A percentile compares a stretch with the other conserved stretches of the same genome.
These are phyloP conservation scores for Groenewaldozyma auringiensis DNA, from an alignment of 1,139 yeast genomes.

Conservation along the genomic window DNA sequence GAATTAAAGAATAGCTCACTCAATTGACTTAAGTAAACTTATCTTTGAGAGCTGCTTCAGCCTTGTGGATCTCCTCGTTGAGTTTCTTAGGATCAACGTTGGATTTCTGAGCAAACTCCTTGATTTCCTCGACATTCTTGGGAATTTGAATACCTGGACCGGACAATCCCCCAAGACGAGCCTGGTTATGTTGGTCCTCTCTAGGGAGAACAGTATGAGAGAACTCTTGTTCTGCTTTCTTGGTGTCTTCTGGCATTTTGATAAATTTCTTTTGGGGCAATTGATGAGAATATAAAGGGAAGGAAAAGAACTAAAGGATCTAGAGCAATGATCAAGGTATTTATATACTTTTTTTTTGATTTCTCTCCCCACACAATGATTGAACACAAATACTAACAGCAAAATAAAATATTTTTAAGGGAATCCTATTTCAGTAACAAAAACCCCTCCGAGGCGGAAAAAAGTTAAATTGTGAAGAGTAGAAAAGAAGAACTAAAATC, in stretches of 20 bases:
- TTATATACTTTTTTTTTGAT: too few relatives aligned
- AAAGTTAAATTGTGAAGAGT: too few relatives aligned
- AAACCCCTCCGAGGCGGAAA: too few relatives aligned
- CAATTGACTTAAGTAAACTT: slow-evolving; percentile 3
- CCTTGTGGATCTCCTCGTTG: slow-evolving; percentile 21
- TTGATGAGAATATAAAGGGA: not conserved
- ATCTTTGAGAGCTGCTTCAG: slow-evolving; percentile 12
- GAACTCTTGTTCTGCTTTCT: slow-evolving; percentile 17
- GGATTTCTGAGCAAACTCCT: slow-evolving; percentile 25
- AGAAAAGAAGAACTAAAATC: too few relatives aligned
- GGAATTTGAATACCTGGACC: slow-evolving; percentile 27
- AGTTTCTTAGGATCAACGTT: slow-evolving; percentile 28
- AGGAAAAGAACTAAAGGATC: slow-evolving; percentile 1
- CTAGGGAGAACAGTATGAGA: slow-evolving; percentile 28
- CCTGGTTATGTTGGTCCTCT: slow-evolving; percentile 19
- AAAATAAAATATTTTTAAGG: too few relatives aligned
- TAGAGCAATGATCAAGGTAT: not conserved
- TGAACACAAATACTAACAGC: too few relatives aligned
- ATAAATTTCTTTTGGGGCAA: not conserved
- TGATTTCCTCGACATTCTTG: slow-evolving; percentile 21
- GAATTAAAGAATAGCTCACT: not conserved
- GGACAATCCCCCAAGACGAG: slow-evolving; percentile 11
- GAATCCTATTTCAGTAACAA: too few relatives aligned
- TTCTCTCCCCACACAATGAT: too few relatives aligned
- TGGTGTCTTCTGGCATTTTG: slow-evolving; percentile 13